These are phyloP conservation scores for Phytophthora pseudosyringae DNA, from an alignment of 352 stramenopile genomes.

Conservation along the genomic window DNA sequence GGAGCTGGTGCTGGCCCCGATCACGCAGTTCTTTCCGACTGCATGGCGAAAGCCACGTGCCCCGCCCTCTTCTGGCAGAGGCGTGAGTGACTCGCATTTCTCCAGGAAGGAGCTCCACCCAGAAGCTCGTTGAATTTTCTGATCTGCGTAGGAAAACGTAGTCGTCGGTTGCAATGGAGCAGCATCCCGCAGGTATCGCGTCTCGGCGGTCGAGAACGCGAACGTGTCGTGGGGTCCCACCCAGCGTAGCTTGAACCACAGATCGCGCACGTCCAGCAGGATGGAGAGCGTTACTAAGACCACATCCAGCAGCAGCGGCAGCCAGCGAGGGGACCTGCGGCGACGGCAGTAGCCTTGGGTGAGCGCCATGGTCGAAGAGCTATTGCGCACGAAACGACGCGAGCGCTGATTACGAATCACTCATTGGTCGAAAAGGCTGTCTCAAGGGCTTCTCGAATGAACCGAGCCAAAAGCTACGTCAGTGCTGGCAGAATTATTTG, in stretches of 20 bases:
- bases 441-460: slow-evolving; percentile 12
- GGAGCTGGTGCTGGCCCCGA: slow-evolving; percentile 34
- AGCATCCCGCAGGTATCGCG: slow-evolving; percentile 22
- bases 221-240: slow-evolving; percentile 48
- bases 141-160: slow-evolving; percentile 17
- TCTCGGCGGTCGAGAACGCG: slow-evolving; percentile 43
- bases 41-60: slow-evolving; percentile 28
- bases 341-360: not conserved
- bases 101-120: slow-evolving; percentile 62
- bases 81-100: slow-evolving; percentile 44
- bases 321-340: slow-evolving; percentile 16
- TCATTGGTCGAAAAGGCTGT: slow-evolving; percentile 15
- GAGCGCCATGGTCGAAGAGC: slow-evolving; percentile 10
- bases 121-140: slow-evolving; percentile 30
- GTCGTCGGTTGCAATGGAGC: slow-evolving; percentile 13
- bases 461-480: not conserved
- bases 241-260: slow-evolving; percentile 69
- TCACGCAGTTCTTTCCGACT: slow-evolving; percentile 49
- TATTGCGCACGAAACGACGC: slow-evolving; percentile 27
- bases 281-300: slow-evolving; percentile 38
- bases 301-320: slow-evolving; percentile 37
- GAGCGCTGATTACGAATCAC: slow-evolving; percentile 20
- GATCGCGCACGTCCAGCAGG: slow-evolving; percentile 55
- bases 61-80: slow-evolving; percentile 19
- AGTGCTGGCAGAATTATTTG: slow-evolving; percentile 11